Conservation (phyloP, 1,284 basidiomycete genomes). For the Puccinia coronata region DNA sequence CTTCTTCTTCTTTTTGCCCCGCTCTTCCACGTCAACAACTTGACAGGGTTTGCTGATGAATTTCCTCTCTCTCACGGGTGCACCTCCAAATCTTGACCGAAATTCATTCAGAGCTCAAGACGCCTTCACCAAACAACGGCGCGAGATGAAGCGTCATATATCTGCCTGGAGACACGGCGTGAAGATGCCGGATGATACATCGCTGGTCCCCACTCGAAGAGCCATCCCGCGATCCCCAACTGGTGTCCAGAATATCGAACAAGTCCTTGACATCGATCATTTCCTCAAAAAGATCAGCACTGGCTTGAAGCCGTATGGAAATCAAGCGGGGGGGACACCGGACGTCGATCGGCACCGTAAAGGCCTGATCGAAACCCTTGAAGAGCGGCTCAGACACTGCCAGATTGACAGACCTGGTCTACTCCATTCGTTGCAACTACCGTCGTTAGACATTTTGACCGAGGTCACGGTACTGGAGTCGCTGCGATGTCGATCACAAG, state of each 20-base stretch:
- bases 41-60: not conserved
- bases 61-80: not conserved
- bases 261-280: slow-evolving; percentile 14
- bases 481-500: slow-evolving; percentile 18
- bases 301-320: slow-evolving; percentile 11
- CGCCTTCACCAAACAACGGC: not conserved
- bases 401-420: not conserved
- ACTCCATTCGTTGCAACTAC: slow-evolving; percentile 28
- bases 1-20: not conserved
- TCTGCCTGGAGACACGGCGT: slow-evolving; percentile 41
- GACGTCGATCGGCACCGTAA: not conserved
- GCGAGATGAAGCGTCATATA: slow-evolving; percentile 31
- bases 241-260: not conserved
- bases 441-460: slow-evolving; percentile 36
- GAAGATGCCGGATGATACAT: not conserved
- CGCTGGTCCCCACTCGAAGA: not conserved
- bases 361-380: slow-evolving; percentile 1
- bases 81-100: not conserved
- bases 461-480: slow-evolving; percentile 36
- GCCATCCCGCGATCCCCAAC: not conserved
- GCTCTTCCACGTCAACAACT: not conserved
- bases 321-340: not conserved
- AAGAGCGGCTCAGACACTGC: slow-evolving; percentile 33
- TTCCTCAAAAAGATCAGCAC: slow-evolving; percentile 25
- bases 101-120: not conserved